Evolutionary conservation across 805 yeast genomes (phyloP), one percentile per base, ranked within the genome.

Genomic region (Saccharomycopsis oosterbeekiorum): DNA sequence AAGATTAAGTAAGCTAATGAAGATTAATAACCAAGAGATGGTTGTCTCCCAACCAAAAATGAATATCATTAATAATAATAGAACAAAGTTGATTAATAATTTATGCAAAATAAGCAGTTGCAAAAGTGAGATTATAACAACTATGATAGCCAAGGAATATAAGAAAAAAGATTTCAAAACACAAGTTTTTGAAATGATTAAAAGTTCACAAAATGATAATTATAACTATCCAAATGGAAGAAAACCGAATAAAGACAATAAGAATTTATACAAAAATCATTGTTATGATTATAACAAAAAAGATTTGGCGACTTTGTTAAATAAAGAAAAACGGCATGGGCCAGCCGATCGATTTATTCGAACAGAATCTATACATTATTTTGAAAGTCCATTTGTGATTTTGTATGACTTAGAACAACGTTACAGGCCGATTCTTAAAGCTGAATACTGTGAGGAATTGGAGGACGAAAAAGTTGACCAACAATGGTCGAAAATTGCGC

Each of bases 321-420:
- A 85, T 65, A 91, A 89, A 69, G 99, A 94, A 70, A 89, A 89
- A 68, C 73, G 89, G 14, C 84, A 83, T 70, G 97, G 97, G 12
- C 88, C 96, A 0, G 81, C 86, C 42, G 97, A 92, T 71, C 81
- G 96, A 66, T 80, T 78, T 64, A 94, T 96, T 1, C 84, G 80
- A 66, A 78, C 97, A 61, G 96, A 89, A 67, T 97, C 93, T 70
- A 81, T 87, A 68, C 85, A 86, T 69, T 88, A 88, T 70, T 89
- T 94, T 71, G 84, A 84, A 58, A 84, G 85, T 43, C 83, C 85
- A 6, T 90, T 85, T 72, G 75, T 90, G 34, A 84, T 86, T 65
- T 85, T 90, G 43, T 93, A 86, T 74, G 99, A 94, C 69, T 76
- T 88, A 29, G 80, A 84, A 65, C 92, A 88, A 67, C 80, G 80